Base-by-base conservation (phyloP, 805 yeast species). In the Starmerella vaccinii region DNA sequence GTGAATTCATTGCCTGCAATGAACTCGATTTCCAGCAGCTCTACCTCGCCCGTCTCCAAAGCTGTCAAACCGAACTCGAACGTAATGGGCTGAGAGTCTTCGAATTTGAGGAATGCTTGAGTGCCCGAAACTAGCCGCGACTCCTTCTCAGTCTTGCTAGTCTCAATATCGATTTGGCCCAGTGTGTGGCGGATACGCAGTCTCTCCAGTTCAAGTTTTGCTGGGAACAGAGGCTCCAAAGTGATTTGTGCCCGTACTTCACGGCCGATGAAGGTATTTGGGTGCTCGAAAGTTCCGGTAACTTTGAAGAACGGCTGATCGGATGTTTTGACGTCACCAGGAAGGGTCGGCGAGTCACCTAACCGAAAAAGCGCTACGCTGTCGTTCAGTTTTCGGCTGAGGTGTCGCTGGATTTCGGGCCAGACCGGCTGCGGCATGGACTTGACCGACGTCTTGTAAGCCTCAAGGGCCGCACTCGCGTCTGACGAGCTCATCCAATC, bases 41-140 rank as follows among this genome's bases (percentile, higher is more conserved):
- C 49, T 9, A 60, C 47, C 19, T 61, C 61, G 16, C 67, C 68
- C 1, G 60, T 57, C 21, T 56, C 58, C 13, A 55, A 49, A 1
- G 66, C 61, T 7, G 56, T 42, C 9, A 57, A 47, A 4, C 49
- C 43, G 26, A 64, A 39, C 52, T 67, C 62, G 50, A 67, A 64
- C 1, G 61, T 60, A 10, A 49, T 53, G 4, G 57, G 46, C 24
- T 46, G 50, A 6, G 51, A 53, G 6, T 58, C 47, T 1, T 19
- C 40, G 47, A 66, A 63, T 3, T 21, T 38, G 21, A 66, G 54
- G 23, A 27, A 18, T 2, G 38, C 41, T 22, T 58, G 49, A 3
- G 41, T 16, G 10, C 26, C 29, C 22, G 18, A 37, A 24, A 49
- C 47, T 3, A 49, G 47, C 34, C 24, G 27, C 23, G 43, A 23